Conservation (phyloP, 169 alveolate genomes). For the Cryptosporidium canis region DNA sequence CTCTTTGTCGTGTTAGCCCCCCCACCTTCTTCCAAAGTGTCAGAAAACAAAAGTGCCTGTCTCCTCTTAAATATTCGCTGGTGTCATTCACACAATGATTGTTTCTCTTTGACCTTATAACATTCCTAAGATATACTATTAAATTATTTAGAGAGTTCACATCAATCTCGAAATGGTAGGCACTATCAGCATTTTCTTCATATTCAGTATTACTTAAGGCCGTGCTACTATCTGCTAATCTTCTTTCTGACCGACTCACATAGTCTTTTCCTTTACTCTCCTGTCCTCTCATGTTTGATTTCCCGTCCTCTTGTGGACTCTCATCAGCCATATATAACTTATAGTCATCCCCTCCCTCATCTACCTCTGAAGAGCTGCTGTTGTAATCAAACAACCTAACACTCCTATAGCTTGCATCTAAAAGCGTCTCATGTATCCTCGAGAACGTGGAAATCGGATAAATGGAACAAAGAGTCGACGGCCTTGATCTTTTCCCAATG, state of each 20-base stretch:
- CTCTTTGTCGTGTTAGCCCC: constrained; percentile 13
- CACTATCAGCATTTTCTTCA: background rate
- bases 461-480: constrained; percentile 37
- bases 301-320: background rate
- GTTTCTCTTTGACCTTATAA: background rate
- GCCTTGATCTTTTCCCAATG: constrained; percentile 7
- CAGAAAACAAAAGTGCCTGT: constrained; percentile 24
- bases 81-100: background rate
- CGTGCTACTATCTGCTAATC: background rate
- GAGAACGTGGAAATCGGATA: constrained; percentile 61
- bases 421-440: constrained; percentile 11
- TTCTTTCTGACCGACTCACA: background rate
- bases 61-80: background rate
- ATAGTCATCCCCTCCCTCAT: background rate
- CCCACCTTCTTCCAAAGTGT: constrained; percentile 58
- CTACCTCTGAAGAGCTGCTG: background rate
- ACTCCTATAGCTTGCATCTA: background rate
- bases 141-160: background rate
- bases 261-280: background rate
- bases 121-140: background rate
- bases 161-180: background rate
- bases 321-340: background rate
- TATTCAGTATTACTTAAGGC: background rate
- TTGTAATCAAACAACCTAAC: background rate
- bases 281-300: background rate